These are phyloP conservation scores for Colletotrichum endophyticum DNA, from an alignment of 2,329 filamentous ascomycete genomes.

Conservation along the genomic window DNA sequence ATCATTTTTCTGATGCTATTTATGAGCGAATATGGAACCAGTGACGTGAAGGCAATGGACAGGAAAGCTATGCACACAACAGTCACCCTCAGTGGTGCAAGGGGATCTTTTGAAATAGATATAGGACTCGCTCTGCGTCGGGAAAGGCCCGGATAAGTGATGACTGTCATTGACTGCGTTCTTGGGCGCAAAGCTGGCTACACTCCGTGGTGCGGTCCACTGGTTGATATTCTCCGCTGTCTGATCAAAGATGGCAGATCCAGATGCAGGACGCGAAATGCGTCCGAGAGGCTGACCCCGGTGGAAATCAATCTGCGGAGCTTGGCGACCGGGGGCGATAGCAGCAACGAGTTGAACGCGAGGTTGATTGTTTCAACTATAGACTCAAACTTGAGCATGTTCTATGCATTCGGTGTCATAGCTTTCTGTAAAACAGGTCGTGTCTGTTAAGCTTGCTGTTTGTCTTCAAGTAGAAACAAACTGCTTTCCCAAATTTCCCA, in stretches of 20 bases:
- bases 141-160: not conserved
- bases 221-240: not conserved
- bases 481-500: not conserved
- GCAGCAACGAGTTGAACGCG: not conserved
- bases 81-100: too few relatives aligned
- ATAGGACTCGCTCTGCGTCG: not conserved
- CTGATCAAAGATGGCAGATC: not conserved
- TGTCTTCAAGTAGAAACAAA: not conserved
- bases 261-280: not conserved
- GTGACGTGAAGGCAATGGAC: too few relatives aligned
- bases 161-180: not conserved
- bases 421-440: not conserved
- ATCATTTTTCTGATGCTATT: too few relatives aligned
- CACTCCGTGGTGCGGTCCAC: not conserved
- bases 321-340: not conserved
- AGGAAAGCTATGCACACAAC: too few relatives aligned
- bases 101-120: not conserved
- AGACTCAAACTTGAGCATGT: not conserved
- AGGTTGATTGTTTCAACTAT: not conserved
- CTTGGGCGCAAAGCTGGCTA: too few relatives aligned
- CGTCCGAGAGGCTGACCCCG: not conserved
- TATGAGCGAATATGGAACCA: too few relatives aligned
- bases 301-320: not conserved
- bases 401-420: not conserved
- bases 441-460: not conserved